phyloP scores from a whole-genome alignment of 495 filamentous ascomycete genomes.

The Lineolata rhizophorae region DNA sequence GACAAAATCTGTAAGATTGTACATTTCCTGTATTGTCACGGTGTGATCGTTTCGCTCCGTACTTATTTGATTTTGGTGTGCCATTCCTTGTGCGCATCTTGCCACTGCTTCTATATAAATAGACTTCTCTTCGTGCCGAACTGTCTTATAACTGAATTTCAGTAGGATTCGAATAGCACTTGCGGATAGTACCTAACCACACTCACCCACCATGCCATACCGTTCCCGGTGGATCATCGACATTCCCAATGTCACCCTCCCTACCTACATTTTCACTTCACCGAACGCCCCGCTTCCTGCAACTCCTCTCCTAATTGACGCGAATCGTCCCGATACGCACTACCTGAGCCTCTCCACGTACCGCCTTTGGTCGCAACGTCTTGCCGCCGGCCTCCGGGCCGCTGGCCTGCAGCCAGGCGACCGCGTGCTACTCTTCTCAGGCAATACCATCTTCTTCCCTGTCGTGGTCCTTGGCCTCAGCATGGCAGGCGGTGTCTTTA shows the following conservation, averaged over 20 bases:
- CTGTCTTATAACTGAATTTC: too few species aligned
- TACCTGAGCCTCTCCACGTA: slow-evolving; percentile 33
- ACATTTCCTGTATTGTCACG: too few species aligned
- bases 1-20: too few species aligned
- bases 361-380: slow-evolving; percentile 45
- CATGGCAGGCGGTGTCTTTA: slow-evolving; percentile 62
- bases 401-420: slow-evolving; percentile 46
- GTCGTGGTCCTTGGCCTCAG: slow-evolving; percentile 47
- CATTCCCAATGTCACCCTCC: slow-evolving; percentile 27
- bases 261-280: slow-evolving; percentile 26
- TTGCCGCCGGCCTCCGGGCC: slow-evolving; percentile 46
- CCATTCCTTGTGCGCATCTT: too few species aligned
- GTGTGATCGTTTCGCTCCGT: too few species aligned
- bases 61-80: too few species aligned
- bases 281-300: slow-evolving; percentile 24
- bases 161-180: too few species aligned
- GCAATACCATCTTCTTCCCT: slow-evolving; percentile 41
- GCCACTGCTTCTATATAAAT: too few species aligned
- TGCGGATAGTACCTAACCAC: too few species aligned
- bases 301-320: slow-evolving; percentile 28
- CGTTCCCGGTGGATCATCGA: slow-evolving; percentile 28
- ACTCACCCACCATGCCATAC: slow-evolving; percentile 31
- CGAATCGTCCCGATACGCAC: slow-evolving; percentile 30
- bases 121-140: too few species aligned
- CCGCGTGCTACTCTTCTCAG: slow-evolving; percentile 34